Evolutionary conservation across 2,329 filamentous ascomycete species (phyloP).

Genomic region (Aspergillus ibericus): DNA sequence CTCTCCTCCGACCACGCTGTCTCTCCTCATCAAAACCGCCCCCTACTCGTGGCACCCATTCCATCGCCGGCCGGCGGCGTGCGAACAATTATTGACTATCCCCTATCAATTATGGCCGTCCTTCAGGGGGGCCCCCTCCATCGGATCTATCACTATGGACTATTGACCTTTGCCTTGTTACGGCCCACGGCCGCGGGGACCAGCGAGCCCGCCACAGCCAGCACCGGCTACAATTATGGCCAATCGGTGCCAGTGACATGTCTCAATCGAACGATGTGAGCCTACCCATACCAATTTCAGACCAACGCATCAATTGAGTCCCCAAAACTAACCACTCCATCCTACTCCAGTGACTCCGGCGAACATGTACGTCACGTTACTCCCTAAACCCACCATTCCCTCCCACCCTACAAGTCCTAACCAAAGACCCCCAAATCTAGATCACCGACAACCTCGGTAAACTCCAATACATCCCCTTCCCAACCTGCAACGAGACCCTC

Average conservation of each 20-base stretch:
- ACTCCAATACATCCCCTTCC: conserved; percentile 90
- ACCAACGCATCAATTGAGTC: background rate
- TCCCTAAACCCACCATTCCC: background rate
- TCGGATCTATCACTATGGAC: conserved; percentile 13
- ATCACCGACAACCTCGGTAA: conserved; percentile 78
- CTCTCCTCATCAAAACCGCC: background rate
- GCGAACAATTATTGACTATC: background rate
- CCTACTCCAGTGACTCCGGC: conserved; percentile 27
- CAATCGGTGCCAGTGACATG: conserved; percentile 69
- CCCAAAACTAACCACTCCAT: background rate
- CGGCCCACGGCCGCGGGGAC: conserved; percentile 26
- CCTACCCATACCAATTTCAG: conserved; percentile 17
- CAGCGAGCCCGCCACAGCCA: conserved; percentile 19
- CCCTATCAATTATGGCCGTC: conserved; percentile 10
- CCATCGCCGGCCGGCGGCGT: background rate
- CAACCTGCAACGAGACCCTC: conserved; percentile 82
- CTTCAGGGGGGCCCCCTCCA: conserved; percentile 2
- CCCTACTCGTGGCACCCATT: background rate
- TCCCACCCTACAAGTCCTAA: conserved; percentile 1
- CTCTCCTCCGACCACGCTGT: background rate
- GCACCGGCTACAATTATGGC: conserved; percentile 49
- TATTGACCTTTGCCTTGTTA: conserved; percentile 20
- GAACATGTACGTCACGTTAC: conserved; percentile 33
- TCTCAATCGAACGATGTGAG: conserved; percentile 71
- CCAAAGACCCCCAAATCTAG: too few relatives aligned